Percentiles rank a stretch among this genome's conserved stretches.
Conservation (phyloP, 257 asterid species). For the Solanum habrochaites region DNA sequence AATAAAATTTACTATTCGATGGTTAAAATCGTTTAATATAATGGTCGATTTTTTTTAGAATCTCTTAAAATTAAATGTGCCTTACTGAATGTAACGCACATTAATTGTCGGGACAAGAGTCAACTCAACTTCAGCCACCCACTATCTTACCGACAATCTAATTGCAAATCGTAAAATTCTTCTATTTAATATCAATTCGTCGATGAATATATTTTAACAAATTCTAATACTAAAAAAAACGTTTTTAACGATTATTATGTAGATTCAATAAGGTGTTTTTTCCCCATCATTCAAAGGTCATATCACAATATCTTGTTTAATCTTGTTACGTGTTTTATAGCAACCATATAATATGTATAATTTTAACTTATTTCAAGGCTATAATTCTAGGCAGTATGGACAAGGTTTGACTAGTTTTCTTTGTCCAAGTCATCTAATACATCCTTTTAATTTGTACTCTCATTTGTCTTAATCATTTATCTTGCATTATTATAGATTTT, state of each 20-base stretch:
- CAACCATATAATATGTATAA: neutral
- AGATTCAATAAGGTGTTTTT: neutral
- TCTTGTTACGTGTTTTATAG: neutral
- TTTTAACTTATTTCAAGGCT: neutral
- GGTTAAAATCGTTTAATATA: neutral
- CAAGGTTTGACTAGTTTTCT: neutral
- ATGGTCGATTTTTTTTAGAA: neutral
- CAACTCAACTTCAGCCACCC: accelerated
- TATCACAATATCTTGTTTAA: neutral
- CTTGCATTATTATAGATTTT: too few relatives aligned
- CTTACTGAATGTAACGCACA: neutral
- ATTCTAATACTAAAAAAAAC: too few relatives aligned
- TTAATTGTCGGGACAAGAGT: neutral
- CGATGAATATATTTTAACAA: too few relatives aligned
- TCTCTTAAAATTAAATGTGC: neutral
- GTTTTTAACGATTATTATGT: neutral
- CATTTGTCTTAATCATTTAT: too few relatives aligned
- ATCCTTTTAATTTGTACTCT: neutral
- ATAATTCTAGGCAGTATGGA: neutral
- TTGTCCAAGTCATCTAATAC: neutral
- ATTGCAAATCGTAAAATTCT: neutral
- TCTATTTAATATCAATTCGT: neutral
- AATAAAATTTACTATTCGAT: neutral
- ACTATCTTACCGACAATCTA: neutral
- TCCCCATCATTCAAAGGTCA: neutral